Percentiles rank a stretch among this genome's conserved stretches.
These are phyloP conservation scores for Syncephalastrum monosporum DNA, from an alignment of 371 early-diverging fungal genomes.

Conservation along the genomic window DNA sequence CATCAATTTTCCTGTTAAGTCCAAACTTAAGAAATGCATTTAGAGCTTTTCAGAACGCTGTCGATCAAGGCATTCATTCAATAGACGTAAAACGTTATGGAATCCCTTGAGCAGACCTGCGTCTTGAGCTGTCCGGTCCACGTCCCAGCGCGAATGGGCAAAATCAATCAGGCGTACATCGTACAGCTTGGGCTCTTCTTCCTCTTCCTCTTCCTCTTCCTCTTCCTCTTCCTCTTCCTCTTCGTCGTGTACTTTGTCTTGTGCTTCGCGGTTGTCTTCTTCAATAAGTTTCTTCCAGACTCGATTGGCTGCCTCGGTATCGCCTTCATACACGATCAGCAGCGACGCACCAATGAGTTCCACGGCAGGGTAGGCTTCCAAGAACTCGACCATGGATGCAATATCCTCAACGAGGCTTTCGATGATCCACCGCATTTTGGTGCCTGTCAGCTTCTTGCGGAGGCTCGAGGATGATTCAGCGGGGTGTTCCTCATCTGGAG, in stretches of 20 bases:
- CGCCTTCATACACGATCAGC: constrained; percentile 74
- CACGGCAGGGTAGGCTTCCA: constrained; percentile 44
- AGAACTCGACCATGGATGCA: constrained; percentile 48
- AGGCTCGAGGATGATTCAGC: constrained; percentile 9
- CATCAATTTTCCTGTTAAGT: no score
- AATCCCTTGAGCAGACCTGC: constrained; percentile 32
- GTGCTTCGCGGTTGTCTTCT: constrained; percentile 33
- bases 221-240: constrained; percentile 35
- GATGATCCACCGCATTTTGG: constrained; percentile 56
- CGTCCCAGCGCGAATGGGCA: constrained; percentile 68
- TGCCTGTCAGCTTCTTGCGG: constrained; percentile 11
- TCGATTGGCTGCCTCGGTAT: constrained; percentile 46
- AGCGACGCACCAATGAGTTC: constrained; percentile 67
- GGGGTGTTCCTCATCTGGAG: constrained; percentile 1
- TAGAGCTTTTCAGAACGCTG: constrained; percentile 24
- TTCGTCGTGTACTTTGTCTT: constrained; percentile 13
- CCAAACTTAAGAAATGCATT: not conserved
- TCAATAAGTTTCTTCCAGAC: constrained; percentile 42
- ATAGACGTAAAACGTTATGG: constrained; percentile 22
- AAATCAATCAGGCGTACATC: constrained; percentile 78
- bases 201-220: constrained; percentile 56
- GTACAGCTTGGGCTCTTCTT: constrained; percentile 41
- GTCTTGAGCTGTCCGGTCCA: constrained; percentile 32
- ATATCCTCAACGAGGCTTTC: constrained; percentile 62
- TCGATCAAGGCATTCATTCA: constrained; percentile 23